Percentiles rank a stretch among this genome's conserved stretches.
phyloP scores from a whole-genome alignment of 2,329 filamentous ascomycete genomes.

The Domatiomyces catenatus region DNA sequence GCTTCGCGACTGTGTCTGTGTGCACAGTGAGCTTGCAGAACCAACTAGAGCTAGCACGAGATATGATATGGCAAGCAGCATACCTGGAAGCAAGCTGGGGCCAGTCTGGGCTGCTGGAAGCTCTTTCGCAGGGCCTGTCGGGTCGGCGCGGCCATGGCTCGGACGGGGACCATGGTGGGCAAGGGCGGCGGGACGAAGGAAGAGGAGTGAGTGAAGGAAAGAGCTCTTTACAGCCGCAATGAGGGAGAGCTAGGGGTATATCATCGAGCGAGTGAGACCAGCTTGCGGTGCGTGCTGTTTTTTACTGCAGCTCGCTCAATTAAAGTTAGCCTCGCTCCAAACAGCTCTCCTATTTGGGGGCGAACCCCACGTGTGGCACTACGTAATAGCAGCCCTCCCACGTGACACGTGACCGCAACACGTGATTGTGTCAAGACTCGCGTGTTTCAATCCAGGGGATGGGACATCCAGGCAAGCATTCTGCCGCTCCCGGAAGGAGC shows the following conservation, averaged over 20 bases:
- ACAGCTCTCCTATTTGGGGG: not conserved
- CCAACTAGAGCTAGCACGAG: not conserved
- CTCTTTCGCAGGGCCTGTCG: slow-evolving; percentile 65
- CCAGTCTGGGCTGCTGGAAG: slow-evolving; percentile 31
- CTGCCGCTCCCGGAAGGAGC: slow-evolving; percentile 11
- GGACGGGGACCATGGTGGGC: slow-evolving; percentile 64
- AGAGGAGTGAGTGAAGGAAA: slow-evolving; percentile 9
- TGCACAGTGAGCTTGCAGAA: not conserved
- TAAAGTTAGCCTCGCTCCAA: not conserved
- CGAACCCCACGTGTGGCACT: too few species aligned
- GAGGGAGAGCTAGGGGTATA: not conserved
- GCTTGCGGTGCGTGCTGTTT: not conserved
- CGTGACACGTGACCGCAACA: not conserved
- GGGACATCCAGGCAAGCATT: slow-evolving; percentile 8
- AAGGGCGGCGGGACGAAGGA: slow-evolving; percentile 4
- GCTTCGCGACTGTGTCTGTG: slow-evolving; percentile 42
- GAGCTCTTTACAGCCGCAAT: slow-evolving; percentile 2
- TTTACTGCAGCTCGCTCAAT: not conserved
- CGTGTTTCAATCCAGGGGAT: slow-evolving; percentile 15
- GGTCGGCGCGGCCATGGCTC: slow-evolving; percentile 60
- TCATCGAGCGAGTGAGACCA: not conserved
- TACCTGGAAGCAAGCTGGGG: slow-evolving; percentile 43
- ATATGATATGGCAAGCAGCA: slow-evolving; percentile 16
- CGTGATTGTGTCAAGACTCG: slow-evolving; percentile 3
- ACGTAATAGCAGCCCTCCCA: too few species aligned